Base-by-base conservation (phyloP, 495 filamentous ascomycete species). In the Annulohypoxylon moriforme region DNA sequence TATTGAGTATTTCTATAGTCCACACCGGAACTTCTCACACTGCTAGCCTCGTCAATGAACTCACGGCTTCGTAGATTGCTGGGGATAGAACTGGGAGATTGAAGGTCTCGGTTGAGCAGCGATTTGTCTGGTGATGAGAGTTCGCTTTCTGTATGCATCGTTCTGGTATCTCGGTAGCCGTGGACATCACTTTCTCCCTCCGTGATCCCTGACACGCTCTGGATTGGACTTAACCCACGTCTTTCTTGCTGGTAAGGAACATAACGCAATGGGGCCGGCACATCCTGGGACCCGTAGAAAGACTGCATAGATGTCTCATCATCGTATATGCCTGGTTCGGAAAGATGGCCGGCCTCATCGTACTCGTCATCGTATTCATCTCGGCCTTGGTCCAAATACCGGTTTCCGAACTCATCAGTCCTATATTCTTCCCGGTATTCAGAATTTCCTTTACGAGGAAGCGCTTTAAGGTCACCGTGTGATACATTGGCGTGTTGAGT, bases 181-280 rank as follows among this genome's bases (percentile, higher is more conserved):
- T 77, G 81, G 8, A 76, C 58, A 47, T 88, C 87, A 46, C 81
- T 85, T 59, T 81, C 80, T 24, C 79, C 81, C 33, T 86, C 84
- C 7, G 85, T 88, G 68, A 90, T 92, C 59, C 94, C 94, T 0
- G 92, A 93, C 27, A 96, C 90, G 64, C 94, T 97, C 68, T 95
- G 94, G 58, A 96, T 93, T 0, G 94, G 94, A 78, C 94, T 97
- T 20, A 94, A 79, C 13, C 88, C 88, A 29, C 91, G 90, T 31
- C 85, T 83, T 63, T 88, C 83, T 24, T 83, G 84, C 25, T 83
- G 84, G 59, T 89, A 89, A 2, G 84, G 83, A 20, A 86, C 81
- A 63, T 90, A 88, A 53, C 85, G 85, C 16, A 87, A 77, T 10
- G 85, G 86, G 4, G 85, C 82, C 1, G 84, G 84, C 3, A 88